phyloP scores from a whole-genome alignment of 352 stramenopile species.

The Phytophthora lateralis region DNA sequence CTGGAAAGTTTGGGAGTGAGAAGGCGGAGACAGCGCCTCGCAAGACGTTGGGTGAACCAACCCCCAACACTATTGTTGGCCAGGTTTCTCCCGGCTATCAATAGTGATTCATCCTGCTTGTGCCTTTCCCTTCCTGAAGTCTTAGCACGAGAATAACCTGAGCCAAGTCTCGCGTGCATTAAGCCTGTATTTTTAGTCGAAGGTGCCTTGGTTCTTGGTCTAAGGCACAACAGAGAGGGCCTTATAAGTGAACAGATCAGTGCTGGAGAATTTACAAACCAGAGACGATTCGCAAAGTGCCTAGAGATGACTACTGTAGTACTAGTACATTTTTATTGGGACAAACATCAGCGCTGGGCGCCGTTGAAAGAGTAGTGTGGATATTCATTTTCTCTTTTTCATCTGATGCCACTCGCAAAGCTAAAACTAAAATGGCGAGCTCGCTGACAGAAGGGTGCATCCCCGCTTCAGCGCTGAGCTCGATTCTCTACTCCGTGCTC shows the following conservation, averaged over 20 bases:
- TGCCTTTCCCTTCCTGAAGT: not conserved
- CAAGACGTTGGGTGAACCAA: conserved; percentile 11
- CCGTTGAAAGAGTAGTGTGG: conserved; percentile 18
- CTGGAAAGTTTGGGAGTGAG: conserved; percentile 42
- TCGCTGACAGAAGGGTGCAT: conserved; percentile 16
- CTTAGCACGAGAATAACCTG: conserved; percentile 3
- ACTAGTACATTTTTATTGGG: too few species aligned
- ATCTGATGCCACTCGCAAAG: conserved; percentile 38
- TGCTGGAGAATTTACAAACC: too few species aligned
- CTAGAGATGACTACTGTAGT: too few species aligned
- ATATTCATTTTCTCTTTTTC: conserved; percentile 42
- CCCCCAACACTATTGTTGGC: conserved; percentile 23
- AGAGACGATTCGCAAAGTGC: too few species aligned
- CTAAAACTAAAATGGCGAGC: conserved; percentile 44
- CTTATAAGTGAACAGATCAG: too few species aligned
- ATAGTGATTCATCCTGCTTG: conserved; percentile 17
- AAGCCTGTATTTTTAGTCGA: conserved; percentile 12
- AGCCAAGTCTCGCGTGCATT: conserved; percentile 13
- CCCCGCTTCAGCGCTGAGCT: conserved; percentile 24
- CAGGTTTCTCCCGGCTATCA: conserved; percentile 17
- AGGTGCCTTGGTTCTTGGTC: not conserved
- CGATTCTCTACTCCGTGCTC: conserved; percentile 6
- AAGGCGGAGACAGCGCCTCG: conserved; percentile 1
- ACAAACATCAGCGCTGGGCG: not conserved
- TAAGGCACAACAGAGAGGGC: too few species aligned